A percentile compares a stretch with the other conserved stretches of the same genome.
Evolutionary conservation across 148 eudicot species (phyloP).

Genomic region (Camellia japonica): DNA sequence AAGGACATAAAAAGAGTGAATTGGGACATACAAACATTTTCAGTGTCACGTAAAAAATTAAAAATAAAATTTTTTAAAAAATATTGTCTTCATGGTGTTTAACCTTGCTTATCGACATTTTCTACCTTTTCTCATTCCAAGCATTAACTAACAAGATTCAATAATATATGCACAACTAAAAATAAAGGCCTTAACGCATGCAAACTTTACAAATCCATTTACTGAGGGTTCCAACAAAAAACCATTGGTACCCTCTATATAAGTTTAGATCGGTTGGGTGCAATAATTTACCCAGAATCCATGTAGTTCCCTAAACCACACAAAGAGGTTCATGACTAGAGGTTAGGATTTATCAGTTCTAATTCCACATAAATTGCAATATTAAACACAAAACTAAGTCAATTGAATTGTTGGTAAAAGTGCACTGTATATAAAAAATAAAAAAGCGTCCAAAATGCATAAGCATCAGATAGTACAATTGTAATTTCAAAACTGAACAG

Average conservation of each 20-base stretch:
- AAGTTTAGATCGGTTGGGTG: not conserved
- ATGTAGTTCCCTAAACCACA: not conserved
- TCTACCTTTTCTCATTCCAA: not conserved
- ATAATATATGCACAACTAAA: not conserved
- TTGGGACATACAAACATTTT: not conserved
- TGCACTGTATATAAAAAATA: not conserved
- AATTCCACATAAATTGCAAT: not conserved
- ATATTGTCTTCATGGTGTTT: not conserved
- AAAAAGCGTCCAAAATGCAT: not conserved
- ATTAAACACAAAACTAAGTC: not conserved
- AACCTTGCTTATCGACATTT: slow-evolving; percentile 3
- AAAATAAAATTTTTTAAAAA: not conserved
- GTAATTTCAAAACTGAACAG: not conserved
- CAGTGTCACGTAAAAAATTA: not conserved
- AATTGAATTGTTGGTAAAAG: not conserved
- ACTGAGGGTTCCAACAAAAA: too few relatives aligned
- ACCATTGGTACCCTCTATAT: too few relatives aligned
- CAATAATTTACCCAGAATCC: not conserved
- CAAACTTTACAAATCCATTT: too few relatives aligned
- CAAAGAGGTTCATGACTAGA: not conserved
- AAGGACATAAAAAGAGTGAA: not conserved
- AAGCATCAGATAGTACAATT: not conserved
- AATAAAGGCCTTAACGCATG: not conserved
- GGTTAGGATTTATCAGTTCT: not conserved
- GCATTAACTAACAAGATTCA: not conserved